Conservation (phyloP, 257 asterid species). For the Penstemon davidsonii region DNA sequence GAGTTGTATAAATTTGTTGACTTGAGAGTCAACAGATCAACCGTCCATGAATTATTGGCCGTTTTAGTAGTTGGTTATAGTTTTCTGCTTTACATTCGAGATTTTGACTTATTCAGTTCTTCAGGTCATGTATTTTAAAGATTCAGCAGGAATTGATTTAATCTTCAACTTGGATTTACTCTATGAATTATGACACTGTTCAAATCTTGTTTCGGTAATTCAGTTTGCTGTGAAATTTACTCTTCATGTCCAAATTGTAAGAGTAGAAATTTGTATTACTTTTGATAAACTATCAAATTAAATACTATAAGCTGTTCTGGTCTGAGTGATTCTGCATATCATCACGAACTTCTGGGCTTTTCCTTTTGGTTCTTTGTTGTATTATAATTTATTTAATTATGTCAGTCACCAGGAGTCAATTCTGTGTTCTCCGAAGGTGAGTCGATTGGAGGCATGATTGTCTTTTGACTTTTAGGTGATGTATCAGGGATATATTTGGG, state of each 20-base stretch:
- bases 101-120: constrained; percentile 3
- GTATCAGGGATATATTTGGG: background rate
- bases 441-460: background rate
- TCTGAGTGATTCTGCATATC: background rate
- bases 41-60: constrained; percentile 17
- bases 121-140: no score
- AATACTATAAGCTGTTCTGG: no score
- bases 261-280: constrained; percentile 3
- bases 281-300: background rate
- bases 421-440: background rate
- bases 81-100: constrained; percentile 17
- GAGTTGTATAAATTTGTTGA: constrained; percentile 24
- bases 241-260: background rate
- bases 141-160: constrained; percentile 11
- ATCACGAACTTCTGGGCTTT: background rate
- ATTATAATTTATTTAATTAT: no score
- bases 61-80: background rate
- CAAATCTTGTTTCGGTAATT: background rate
- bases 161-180: constrained; percentile 3
- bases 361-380: no score
- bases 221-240: background rate
- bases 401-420: background rate
- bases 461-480: background rate
- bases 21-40: constrained; percentile 45
- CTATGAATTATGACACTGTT: background rate